These are phyloP conservation scores for Calonectria fujianensis DNA, from an alignment of 2,329 filamentous ascomycete species.

Conservation along the genomic window DNA sequence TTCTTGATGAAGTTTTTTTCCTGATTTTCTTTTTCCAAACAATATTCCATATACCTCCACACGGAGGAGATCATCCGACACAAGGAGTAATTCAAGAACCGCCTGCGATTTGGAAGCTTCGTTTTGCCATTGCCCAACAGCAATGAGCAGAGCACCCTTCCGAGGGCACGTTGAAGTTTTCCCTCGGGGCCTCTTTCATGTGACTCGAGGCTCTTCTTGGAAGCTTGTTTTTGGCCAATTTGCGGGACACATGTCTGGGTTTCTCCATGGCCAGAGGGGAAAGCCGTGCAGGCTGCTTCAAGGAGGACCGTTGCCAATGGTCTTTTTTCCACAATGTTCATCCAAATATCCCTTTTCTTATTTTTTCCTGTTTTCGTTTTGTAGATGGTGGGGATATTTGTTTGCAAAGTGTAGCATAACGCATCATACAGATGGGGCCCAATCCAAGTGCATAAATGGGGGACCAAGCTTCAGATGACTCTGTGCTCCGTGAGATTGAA, in stretches of 20 bases:
- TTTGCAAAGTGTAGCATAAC: constrained; percentile 25
- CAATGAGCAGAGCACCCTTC: constrained; percentile 8
- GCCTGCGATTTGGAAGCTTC: constrained; percentile 43
- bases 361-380: constrained; percentile 22
- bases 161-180: too few species aligned
- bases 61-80: constrained; percentile 54
- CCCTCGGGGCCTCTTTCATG: background rate
- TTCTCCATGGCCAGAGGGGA: constrained; percentile 8
- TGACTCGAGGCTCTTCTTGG: constrained; percentile 9
- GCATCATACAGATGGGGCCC: constrained; percentile 22
- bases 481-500: constrained; percentile 5
- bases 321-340: constrained; percentile 13
- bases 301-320: constrained; percentile 8
- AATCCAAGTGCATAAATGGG: constrained; percentile 25
- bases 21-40: constrained; percentile 47
- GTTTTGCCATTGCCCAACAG: constrained; percentile 5
- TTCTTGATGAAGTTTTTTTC: constrained; percentile 56
- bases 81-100: constrained; percentile 56
- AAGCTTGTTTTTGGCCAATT: constrained; percentile 20
- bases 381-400: constrained; percentile 23
- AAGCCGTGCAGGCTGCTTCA: constrained; percentile 7
- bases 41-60: constrained; percentile 52
- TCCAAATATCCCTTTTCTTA: constrained; percentile 26
- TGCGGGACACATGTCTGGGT: constrained; percentile 13
- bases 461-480: constrained; percentile 16